Conservation (phyloP, 1,284 basidiomycete species). For the Microstroma glucosiphilum region DNA sequence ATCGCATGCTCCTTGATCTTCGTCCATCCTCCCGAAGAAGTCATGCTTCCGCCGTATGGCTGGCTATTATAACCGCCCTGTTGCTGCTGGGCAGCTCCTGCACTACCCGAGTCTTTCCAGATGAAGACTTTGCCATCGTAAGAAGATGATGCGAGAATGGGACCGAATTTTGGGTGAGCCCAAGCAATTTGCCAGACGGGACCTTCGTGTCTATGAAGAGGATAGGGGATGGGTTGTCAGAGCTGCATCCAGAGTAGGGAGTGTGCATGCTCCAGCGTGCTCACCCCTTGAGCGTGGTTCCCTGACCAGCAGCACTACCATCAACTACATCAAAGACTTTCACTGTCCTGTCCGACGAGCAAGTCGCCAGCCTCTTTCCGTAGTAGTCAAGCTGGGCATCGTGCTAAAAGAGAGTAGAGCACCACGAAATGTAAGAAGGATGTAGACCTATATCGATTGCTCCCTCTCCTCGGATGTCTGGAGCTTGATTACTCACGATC, state of each 20-base stretch:
- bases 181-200: conserved; percentile 99
- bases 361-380: conserved; percentile 90
- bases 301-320: conserved; percentile 63
- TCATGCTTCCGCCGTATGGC: conserved; percentile 25
- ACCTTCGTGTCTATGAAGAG: conserved; percentile 64
- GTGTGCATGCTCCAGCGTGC: not conserved
- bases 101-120: conserved; percentile 74
- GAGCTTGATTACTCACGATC: conserved; percentile 24
- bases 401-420: conserved; percentile 55
- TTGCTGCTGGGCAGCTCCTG: conserved; percentile 55
- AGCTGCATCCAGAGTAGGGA: not conserved
- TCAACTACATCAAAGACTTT: conserved; percentile 92
- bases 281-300: conserved; percentile 32
- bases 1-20: conserved; percentile 94
- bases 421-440: not conserved
- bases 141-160: conserved; percentile 91
- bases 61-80: conserved; percentile 43
- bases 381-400: conserved; percentile 98
- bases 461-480: not conserved
- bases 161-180: conserved; percentile 87
- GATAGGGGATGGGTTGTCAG: not conserved
- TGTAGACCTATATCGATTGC: not conserved
- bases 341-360: conserved; percentile 90
- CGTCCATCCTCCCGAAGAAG: conserved; percentile 60
- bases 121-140: conserved; percentile 98